These are phyloP conservation scores for Biancaea sappan DNA, from an alignment of 306 rosid genomes.

Conservation along the genomic window DNA sequence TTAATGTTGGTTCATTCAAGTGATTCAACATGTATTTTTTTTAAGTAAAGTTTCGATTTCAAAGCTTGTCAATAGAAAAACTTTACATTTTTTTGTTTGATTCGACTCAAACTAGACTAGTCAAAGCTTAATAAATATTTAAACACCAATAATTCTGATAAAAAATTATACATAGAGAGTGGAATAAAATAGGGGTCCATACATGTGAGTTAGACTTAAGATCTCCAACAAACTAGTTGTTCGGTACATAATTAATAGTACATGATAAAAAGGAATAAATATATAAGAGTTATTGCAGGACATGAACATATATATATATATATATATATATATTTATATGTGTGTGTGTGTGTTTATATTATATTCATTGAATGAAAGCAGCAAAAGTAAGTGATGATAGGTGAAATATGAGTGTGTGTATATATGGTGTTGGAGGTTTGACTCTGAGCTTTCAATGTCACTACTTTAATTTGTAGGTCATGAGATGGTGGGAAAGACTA, in stretches of 20 bases:
- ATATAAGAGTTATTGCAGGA: neutral
- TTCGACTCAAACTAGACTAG: too few relatives aligned
- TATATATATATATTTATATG: too few relatives aligned
- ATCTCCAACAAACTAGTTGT: neutral
- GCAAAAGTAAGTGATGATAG: slow-evolving; percentile 14
- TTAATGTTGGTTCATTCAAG: too few relatives aligned
- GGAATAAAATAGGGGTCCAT: neutral
- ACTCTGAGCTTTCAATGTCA: slow-evolving; percentile 31
- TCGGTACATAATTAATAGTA: too few relatives aligned
- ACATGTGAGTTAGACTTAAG: neutral
- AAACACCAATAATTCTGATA: too few relatives aligned
- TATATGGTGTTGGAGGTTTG: slow-evolving; percentile 17
- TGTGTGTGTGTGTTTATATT: too few relatives aligned
- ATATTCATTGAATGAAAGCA: slow-evolving; percentile 3
- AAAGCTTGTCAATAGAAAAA: too few relatives aligned
- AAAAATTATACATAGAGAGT: neutral
- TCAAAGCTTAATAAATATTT: too few relatives aligned
- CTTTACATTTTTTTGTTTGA: too few relatives aligned
- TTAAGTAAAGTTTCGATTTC: too few relatives aligned
- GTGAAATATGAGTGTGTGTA: slow-evolving; percentile 14
- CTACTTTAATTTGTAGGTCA: slow-evolving; percentile 26
- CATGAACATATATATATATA: slow-evolving; percentile 7
- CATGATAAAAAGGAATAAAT: neutral
- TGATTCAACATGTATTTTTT: too few relatives aligned
- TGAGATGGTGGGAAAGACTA: neutral